Evolutionary conservation across 1,284 basidiomycete species (phyloP).

Genomic region (Ganoderma lingzhi): DNA sequence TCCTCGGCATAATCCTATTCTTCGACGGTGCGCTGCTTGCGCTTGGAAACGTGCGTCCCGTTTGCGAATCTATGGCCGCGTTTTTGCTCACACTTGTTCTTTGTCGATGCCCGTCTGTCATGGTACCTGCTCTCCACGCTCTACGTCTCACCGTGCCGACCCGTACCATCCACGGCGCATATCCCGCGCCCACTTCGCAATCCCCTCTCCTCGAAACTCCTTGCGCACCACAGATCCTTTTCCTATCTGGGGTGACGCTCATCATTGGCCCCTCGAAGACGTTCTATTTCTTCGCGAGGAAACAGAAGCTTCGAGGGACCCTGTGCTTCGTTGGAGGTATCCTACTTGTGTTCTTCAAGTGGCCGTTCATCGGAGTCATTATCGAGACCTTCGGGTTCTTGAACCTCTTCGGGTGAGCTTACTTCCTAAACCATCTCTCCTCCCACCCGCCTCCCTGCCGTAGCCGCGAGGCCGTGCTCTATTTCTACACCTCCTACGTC

Average conservation of each 20-base stretch:
- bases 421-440: background rate
- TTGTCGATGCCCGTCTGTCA: background rate
- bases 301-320: conserved; percentile 96
- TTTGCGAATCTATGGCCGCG: background rate
- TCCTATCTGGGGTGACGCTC: conserved; percentile 90
- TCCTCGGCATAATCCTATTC: conserved; percentile 94
- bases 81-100: background rate
- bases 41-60: conserved; percentile 85
- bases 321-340: conserved; percentile 92
- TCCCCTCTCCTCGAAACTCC: background rate
- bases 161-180: background rate
- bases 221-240: conserved; percentile 73
- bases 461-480: background rate
- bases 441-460: background rate
- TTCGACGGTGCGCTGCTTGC: conserved; percentile 98
- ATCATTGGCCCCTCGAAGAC: conserved; percentile 97
- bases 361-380: conserved; percentile 93
- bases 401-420: conserved; percentile 94
- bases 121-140: background rate
- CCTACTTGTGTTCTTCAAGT: conserved; percentile 87
- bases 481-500: conserved; percentile 9
- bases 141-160: background rate
- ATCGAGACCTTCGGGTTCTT: conserved; percentile 97
- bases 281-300: conserved; percentile 97
- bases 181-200: background rate